These are phyloP conservation scores for Rutstroemia sp. DNA, from an alignment of 2,329 filamentous ascomycete species.

Conservation along the genomic window DNA sequence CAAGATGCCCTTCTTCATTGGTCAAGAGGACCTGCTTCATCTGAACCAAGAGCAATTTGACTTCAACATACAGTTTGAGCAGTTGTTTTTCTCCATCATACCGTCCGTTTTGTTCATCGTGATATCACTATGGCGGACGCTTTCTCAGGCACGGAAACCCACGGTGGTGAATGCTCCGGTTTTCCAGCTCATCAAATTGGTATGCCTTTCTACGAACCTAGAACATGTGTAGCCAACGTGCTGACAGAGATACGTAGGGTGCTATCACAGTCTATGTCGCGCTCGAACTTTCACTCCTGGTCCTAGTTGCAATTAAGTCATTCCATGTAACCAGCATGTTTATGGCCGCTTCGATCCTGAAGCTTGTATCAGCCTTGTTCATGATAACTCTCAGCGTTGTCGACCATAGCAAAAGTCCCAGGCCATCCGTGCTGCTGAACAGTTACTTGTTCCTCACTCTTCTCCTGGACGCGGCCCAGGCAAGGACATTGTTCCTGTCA, in stretches of 20 bases:
- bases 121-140: slow-evolving; percentile 26
- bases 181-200: slow-evolving; percentile 27
- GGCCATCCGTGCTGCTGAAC: slow-evolving; percentile 14
- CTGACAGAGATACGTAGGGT: slow-evolving; percentile 16
- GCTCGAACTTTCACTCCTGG: neutral
- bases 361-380: neutral
- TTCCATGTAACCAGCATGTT: slow-evolving; percentile 20
- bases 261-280: slow-evolving; percentile 1
- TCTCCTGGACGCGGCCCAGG: slow-evolving; percentile 10
- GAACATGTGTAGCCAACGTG: slow-evolving; percentile 7
- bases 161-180: slow-evolving; percentile 26
- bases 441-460: slow-evolving; percentile 12
- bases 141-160: slow-evolving; percentile 27
- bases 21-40: slow-evolving; percentile 22
- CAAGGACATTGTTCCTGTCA: slow-evolving; percentile 11
- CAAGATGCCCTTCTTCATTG: slow-evolving; percentile 16
- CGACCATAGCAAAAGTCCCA: slow-evolving; percentile 12
- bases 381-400: slow-evolving; percentile 2
- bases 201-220: slow-evolving; percentile 12
- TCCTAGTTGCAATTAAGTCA: neutral
- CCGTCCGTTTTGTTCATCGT: slow-evolving; percentile 27
- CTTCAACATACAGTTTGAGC: slow-evolving; percentile 30
- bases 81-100: slow-evolving; percentile 30
- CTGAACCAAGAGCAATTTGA: slow-evolving; percentile 27
- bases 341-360: slow-evolving; percentile 11